Percentiles rank a stretch among this genome's conserved stretches.
Evolutionary conservation across 2,329 filamentous ascomycete species (phyloP).

Genomic region (Curvularia sp.): DNA sequence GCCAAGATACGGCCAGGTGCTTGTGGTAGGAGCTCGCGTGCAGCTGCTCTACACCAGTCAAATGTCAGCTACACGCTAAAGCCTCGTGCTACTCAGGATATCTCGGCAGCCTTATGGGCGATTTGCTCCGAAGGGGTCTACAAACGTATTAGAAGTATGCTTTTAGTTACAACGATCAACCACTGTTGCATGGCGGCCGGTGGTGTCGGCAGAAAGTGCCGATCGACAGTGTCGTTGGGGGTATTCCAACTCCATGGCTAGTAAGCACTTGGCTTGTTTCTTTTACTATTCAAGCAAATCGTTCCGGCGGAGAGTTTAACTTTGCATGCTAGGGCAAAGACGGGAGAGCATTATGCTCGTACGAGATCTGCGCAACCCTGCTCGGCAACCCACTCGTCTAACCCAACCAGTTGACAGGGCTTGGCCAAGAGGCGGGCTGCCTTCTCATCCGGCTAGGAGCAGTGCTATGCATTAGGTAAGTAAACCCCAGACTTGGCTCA

Average conservation of each 20-base stretch:
- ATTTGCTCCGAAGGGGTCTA: conserved; percentile 13
- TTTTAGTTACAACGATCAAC: conserved; percentile 2
- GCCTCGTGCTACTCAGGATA: background rate
- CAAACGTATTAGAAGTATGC: conserved; percentile 7
- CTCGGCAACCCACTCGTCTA: background rate
- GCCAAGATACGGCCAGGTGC: conserved; percentile 1
- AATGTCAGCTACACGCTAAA: conserved; percentile 11
- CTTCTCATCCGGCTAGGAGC: conserved; percentile 2
- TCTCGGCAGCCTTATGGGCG: background rate
- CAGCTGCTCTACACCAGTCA: conserved; percentile 16
- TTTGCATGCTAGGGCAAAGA: background rate
- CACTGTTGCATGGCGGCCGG: conserved; percentile 8
- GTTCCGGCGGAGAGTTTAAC: background rate
- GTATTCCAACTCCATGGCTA: background rate
- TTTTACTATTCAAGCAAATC: conserved; percentile 6
- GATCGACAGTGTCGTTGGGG: background rate
- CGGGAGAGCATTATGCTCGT: background rate
- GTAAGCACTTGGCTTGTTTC: conserved; percentile 12
- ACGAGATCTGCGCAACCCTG: conserved; percentile 10
- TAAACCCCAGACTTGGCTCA: conserved; percentile 10
- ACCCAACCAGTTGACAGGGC: conserved; percentile 1
- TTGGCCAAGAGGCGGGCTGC: background rate
- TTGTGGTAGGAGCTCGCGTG: conserved; percentile 5
- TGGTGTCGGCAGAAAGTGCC: background rate
- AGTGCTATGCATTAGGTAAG: conserved; percentile 10